Conservation (phyloP, 306 rosid genomes). For the Begonia peltatifolia region DNA sequence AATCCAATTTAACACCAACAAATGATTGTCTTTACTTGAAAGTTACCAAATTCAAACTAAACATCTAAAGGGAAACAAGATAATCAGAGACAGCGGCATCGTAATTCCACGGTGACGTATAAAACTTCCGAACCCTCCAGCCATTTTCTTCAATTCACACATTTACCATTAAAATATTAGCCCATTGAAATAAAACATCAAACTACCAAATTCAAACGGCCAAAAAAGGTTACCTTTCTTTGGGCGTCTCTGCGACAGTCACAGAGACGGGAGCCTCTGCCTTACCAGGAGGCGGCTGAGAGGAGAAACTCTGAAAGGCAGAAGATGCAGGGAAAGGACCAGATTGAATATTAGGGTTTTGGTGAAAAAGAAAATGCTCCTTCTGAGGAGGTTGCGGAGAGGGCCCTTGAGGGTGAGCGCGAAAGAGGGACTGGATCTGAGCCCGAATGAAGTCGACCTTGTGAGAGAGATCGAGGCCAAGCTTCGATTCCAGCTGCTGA, state of each 20-base stretch:
- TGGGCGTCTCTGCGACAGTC: slow-evolving; percentile 28
- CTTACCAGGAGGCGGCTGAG: slow-evolving; percentile 14
- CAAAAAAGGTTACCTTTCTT: slow-evolving; percentile 31
- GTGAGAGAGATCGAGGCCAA: slow-evolving; percentile 50
- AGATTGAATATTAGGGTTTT: slow-evolving; percentile 44
- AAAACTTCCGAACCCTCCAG: too few species aligned
- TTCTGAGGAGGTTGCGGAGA: slow-evolving; percentile 9
- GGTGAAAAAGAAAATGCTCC: slow-evolving; percentile 44
- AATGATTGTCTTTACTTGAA: too few species aligned
- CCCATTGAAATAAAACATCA: too few species aligned
- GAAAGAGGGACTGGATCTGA: slow-evolving; percentile 43
- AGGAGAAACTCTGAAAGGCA: slow-evolving; percentile 27
- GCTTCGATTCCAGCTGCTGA: slow-evolving; percentile 47
- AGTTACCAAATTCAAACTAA: too few species aligned
- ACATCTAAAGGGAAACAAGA: too few species aligned
- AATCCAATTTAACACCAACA: too few species aligned
- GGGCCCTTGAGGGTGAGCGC: slow-evolving; percentile 22
- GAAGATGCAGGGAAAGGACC: slow-evolving; percentile 19
- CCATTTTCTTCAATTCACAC: too few species aligned
- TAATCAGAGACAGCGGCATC: too few species aligned
- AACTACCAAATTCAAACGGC: too few species aligned
- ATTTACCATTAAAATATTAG: too few species aligned
- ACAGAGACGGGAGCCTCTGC: slow-evolving; percentile 10
- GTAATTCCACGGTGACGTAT: too few species aligned
- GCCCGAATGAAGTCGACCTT: slow-evolving; percentile 49